Evolutionary conservation across 2,329 filamentous ascomycete genomes (phyloP).

Genomic region (Fusarium ramigenum): DNA sequence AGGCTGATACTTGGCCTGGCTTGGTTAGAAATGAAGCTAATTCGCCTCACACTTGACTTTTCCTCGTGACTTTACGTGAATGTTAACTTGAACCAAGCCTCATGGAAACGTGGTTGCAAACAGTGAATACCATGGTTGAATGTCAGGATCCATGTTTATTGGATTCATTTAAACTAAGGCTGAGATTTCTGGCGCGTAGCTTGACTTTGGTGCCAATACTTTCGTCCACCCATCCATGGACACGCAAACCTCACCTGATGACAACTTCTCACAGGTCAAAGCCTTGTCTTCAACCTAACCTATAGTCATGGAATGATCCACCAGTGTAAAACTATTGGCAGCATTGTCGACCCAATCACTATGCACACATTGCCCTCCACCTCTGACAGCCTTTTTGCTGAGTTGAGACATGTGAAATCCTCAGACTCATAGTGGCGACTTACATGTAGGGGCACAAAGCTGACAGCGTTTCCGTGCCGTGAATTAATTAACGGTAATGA

Average conservation of each 20-base stretch:
- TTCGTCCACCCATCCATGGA: neutral
- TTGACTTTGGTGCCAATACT: neutral
- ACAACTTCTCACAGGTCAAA: neutral
- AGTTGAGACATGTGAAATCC: neutral
- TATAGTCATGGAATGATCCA: neutral
- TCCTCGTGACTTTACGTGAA: neutral
- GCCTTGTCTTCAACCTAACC: neutral
- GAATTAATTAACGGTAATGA: neutral
- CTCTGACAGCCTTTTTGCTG: neutral
- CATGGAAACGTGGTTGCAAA: too few species aligned
- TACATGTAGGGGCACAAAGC: constrained; percentile 1
- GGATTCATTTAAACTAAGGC: too few species aligned
- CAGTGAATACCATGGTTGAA: neutral
- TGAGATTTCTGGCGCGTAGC: neutral
- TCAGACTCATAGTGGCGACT: constrained; percentile 3
- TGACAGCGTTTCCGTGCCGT: neutral
- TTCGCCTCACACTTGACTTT: constrained; percentile 23
- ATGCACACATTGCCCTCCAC: neutral
- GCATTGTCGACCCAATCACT: neutral
- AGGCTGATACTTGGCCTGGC: constrained; percentile 19
- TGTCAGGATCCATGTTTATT: neutral
- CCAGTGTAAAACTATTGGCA: neutral
- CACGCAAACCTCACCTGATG: neutral
- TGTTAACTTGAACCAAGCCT: neutral
- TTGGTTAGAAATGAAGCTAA: constrained; percentile 51